Conservation (phyloP, 345 rosid genomes). For the Camelina sativa region DNA sequence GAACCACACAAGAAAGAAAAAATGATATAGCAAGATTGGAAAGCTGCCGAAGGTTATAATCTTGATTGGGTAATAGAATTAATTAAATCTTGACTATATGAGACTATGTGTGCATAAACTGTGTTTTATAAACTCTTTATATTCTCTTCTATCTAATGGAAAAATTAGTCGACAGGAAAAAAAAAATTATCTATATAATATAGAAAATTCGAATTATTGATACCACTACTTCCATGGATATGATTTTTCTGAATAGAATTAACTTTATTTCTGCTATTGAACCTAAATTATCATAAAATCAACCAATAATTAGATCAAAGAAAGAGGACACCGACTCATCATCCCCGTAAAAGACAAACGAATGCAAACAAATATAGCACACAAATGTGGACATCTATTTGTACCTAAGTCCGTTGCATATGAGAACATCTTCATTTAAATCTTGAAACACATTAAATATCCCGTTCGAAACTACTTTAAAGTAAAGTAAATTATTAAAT, state of each 20-base stretch:
- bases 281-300: constrained; percentile 1
- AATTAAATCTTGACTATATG: no score
- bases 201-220: no score
- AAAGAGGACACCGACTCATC: constrained; percentile 38
- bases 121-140: no score
- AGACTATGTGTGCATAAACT: no score
- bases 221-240: background rate
- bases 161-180: no score
- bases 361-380: constrained; percentile 46
- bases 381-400: constrained; percentile 35
- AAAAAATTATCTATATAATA: background rate
- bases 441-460: background rate
- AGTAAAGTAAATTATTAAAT: background rate
- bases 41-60: no score
- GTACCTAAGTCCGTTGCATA: constrained; percentile 18
- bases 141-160: no score
- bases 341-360: constrained; percentile 35
- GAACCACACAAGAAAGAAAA: no score
- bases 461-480: background rate
- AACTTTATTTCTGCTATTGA: background rate
- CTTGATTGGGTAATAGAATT: no score
- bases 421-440: constrained; percentile 16
- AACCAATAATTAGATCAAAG: constrained; percentile 19
- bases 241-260: background rate
- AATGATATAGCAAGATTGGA: no score